Conservation (phyloP, 2,329 filamentous ascomycete species). For the Hymenoscyphus linearis region DNA sequence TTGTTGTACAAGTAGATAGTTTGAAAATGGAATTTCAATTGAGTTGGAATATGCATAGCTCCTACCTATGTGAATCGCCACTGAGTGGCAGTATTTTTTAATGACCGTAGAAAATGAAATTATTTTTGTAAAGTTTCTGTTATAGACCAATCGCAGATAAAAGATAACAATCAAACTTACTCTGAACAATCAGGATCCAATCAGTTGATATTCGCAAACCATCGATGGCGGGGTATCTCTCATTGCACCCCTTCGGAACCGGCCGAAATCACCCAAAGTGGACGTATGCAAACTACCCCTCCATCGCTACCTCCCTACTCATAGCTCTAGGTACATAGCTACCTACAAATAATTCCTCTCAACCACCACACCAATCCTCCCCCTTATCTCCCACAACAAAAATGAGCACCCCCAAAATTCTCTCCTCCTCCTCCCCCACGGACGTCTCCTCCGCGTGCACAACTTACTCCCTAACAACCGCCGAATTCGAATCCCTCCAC, state of each 20-base stretch:
- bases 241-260: background rate
- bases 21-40: background rate
- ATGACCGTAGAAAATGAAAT: background rate
- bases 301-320: background rate
- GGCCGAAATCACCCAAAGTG: background rate
- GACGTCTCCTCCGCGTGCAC: constrained; percentile 34
- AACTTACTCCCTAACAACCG: constrained; percentile 46
- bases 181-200: too few relatives aligned
- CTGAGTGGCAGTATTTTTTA: background rate
- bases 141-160: background rate
- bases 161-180: too few relatives aligned
- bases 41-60: too few relatives aligned
- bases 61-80: too few relatives aligned
- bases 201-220: background rate
- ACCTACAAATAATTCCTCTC: background rate
- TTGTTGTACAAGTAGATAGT: background rate
- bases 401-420: constrained; percentile 8
- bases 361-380: background rate
- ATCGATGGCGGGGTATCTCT: background rate
- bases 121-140: background rate
- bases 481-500: constrained; percentile 62
- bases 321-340: background rate
- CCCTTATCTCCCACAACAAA: constrained; percentile 6
- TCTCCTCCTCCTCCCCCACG: constrained; percentile 27
- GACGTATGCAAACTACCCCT: background rate